Evolutionary conservation across 1,284 basidiomycete species (phyloP).

Genomic region (Dichomitus squalens): DNA sequence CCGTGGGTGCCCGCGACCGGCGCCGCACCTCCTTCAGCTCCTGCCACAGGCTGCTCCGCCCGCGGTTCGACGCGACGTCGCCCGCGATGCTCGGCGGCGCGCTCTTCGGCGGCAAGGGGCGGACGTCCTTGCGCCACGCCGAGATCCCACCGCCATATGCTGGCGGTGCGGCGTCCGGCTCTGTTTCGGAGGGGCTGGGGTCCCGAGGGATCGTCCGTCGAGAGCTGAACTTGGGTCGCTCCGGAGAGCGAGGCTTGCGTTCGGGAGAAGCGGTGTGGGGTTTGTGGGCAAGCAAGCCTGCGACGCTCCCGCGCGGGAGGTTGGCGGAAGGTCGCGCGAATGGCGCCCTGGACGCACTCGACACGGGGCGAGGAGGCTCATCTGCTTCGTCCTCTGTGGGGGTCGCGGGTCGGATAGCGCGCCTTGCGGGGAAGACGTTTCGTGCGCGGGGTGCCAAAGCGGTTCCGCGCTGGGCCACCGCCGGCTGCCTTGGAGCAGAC

Average conservation of each 20-base stretch:
- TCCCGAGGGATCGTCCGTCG: constrained; percentile 31
- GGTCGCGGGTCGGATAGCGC: constrained; percentile 27
- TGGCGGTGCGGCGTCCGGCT: constrained; percentile 39
- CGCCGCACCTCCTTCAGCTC: constrained; percentile 57
- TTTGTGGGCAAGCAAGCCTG: constrained; percentile 38
- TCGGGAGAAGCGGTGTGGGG: constrained; percentile 15
- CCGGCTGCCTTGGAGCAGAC: constrained; percentile 30
- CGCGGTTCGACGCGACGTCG: constrained; percentile 16
- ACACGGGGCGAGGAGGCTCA: constrained; percentile 22
- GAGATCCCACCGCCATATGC: constrained; percentile 16
- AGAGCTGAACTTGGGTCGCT: constrained; percentile 35
- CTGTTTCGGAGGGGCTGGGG: constrained; percentile 41
- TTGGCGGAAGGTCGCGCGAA: constrained; percentile 28
- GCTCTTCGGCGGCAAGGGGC: constrained; percentile 35
- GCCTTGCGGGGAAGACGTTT: constrained; percentile 25
- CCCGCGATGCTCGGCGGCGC: constrained; percentile 28
- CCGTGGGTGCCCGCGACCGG: constrained; percentile 49
- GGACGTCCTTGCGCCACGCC: constrained; percentile 21
- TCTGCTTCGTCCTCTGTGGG: constrained; percentile 33
- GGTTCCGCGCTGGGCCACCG: constrained; percentile 17
- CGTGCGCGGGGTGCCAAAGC: constrained; percentile 17
- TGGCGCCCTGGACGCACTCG: constrained; percentile 29
- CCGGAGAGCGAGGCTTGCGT: constrained; percentile 32
- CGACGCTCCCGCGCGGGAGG: constrained; percentile 36
- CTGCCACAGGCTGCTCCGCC: constrained; percentile 55